phyloP scores from a whole-genome alignment of 371 early-diverging fungal genomes.

The Actinomortierella ambigua region DNA sequence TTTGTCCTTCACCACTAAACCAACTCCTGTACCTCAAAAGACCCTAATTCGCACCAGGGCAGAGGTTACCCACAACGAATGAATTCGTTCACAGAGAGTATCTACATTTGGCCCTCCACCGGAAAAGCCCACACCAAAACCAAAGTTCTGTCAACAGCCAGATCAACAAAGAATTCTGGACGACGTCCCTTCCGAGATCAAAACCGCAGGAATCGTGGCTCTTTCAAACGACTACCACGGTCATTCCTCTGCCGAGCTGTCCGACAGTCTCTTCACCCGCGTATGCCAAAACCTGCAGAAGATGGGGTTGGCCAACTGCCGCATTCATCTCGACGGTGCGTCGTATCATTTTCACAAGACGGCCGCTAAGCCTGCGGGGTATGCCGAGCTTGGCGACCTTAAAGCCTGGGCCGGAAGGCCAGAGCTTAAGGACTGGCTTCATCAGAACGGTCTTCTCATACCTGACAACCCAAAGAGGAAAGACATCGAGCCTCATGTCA shows the following conservation, averaged over 20 bases:
- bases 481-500: too few relatives aligned
- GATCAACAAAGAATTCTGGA: slow-evolving; percentile 1
- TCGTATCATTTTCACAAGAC: slow-evolving; percentile 13
- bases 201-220: slow-evolving; percentile 2
- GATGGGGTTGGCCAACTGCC: slow-evolving; percentile 7
- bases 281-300: slow-evolving; percentile 6
- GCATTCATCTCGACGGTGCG: slow-evolving; percentile 17
- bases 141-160: not conserved
- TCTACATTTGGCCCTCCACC: slow-evolving; percentile 13
- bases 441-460: too few relatives aligned
- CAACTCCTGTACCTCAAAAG: too few relatives aligned
- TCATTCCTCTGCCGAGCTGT: slow-evolving; percentile 8
- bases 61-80: too few relatives aligned
- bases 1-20: too few relatives aligned
- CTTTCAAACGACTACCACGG: slow-evolving; percentile 10
- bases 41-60: too few relatives aligned
- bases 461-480: too few relatives aligned
- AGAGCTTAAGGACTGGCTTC: not conserved
- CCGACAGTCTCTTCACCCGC: slow-evolving; percentile 4
- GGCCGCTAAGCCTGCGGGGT: not conserved
- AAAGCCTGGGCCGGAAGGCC: too few relatives aligned
- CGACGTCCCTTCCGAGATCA: slow-evolving; percentile 6
- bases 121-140: slow-evolving; percentile 4
- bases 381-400: too few relatives aligned
- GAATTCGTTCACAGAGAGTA: slow-evolving; percentile 11